Conservation (phyloP, 495 filamentous ascomycete genomes). For the Daldinia vernicosa region DNA sequence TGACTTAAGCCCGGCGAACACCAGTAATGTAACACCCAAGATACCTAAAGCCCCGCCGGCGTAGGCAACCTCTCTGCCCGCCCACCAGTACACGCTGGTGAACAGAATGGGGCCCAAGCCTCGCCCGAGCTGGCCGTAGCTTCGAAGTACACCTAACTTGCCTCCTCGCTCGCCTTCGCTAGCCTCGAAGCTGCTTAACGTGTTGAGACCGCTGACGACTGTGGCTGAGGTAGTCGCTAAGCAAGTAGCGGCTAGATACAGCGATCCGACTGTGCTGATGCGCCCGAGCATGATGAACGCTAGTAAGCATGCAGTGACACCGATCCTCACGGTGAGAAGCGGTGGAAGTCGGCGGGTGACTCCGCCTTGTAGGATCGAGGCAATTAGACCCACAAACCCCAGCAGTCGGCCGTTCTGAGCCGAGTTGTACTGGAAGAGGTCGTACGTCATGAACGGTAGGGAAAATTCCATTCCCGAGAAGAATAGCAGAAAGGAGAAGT, state of each 20-base stretch:
- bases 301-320: slow-evolving; percentile 76
- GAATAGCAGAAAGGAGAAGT: slow-evolving; percentile 92
- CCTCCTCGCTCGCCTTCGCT: slow-evolving; percentile 80
- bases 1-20: slow-evolving; percentile 71
- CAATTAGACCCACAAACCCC: slow-evolving; percentile 91
- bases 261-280: slow-evolving; percentile 66
- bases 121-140: slow-evolving; percentile 84
- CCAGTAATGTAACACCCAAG: slow-evolving; percentile 72
- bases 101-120: slow-evolving; percentile 88
- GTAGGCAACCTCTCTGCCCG: slow-evolving; percentile 87
- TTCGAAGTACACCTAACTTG: slow-evolving; percentile 84
- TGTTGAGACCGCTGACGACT: slow-evolving; percentile 93
- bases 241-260: slow-evolving; percentile 83
- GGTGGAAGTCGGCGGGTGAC: slow-evolving; percentile 84
- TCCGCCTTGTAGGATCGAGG: slow-evolving; percentile 86
- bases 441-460: slow-evolving; percentile 95
- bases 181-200: slow-evolving; percentile 89
- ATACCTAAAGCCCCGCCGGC: slow-evolving; percentile 81
- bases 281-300: slow-evolving; percentile 84
- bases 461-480: slow-evolving; percentile 98
- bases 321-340: slow-evolving; percentile 77
- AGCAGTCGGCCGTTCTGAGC: slow-evolving; percentile 85
- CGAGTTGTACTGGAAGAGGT: slow-evolving; percentile 84
- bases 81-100: slow-evolving; percentile 99
- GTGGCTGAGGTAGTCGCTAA: slow-evolving; percentile 90